Percentiles rank a stretch among this genome's conserved stretches.
Evolutionary conservation across 1,139 yeast species (phyloP).

Genomic region (Pichia sp.): DNA sequence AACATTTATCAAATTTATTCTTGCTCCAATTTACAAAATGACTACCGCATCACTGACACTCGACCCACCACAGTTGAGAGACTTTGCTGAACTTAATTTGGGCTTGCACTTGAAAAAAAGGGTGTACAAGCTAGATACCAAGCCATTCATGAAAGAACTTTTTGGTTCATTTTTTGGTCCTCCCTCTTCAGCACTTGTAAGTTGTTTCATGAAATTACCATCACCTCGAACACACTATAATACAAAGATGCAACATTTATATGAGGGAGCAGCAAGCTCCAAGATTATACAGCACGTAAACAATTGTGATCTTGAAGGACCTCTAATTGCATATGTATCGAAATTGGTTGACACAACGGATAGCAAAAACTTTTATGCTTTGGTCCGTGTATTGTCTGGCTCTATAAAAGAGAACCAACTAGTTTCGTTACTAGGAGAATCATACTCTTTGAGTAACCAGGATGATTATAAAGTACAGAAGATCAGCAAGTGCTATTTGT

Average conservation of each 20-base stretch:
- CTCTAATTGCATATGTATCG: slow-evolving; percentile 54
- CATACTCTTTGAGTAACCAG: slow-evolving; percentile 46
- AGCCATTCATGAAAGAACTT: slow-evolving; percentile 51
- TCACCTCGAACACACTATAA: slow-evolving; percentile 39
- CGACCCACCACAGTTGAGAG: slow-evolving; percentile 40
- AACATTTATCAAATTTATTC: slow-evolving; percentile 63
- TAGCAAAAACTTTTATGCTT: slow-evolving; percentile 44
- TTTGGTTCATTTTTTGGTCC: slow-evolving; percentile 52
- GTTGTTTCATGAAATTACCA: slow-evolving; percentile 39
- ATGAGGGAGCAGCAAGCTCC: slow-evolving; percentile 18
- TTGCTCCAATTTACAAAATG: slow-evolving; percentile 79
- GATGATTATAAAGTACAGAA: slow-evolving; percentile 42
- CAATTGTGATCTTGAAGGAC: slow-evolving; percentile 37
- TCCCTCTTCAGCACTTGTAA: slow-evolving; percentile 49
- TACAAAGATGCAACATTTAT: slow-evolving; percentile 25
- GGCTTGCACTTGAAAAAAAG: slow-evolving; percentile 39
- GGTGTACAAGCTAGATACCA: slow-evolving; percentile 49
- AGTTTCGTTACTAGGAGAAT: slow-evolving; percentile 57
- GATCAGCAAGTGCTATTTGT: slow-evolving; percentile 46
- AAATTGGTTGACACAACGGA: slow-evolving; percentile 56
- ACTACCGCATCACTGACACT: slow-evolving; percentile 58
- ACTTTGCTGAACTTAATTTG: slow-evolving; percentile 45
- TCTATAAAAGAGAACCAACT: slow-evolving; percentile 43
- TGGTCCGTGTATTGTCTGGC: slow-evolving; percentile 65
- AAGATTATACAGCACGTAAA: slow-evolving; percentile 21